phyloP scores from a whole-genome alignment of 1,139 yeast species.

The Arxiozyma telluris region DNA sequence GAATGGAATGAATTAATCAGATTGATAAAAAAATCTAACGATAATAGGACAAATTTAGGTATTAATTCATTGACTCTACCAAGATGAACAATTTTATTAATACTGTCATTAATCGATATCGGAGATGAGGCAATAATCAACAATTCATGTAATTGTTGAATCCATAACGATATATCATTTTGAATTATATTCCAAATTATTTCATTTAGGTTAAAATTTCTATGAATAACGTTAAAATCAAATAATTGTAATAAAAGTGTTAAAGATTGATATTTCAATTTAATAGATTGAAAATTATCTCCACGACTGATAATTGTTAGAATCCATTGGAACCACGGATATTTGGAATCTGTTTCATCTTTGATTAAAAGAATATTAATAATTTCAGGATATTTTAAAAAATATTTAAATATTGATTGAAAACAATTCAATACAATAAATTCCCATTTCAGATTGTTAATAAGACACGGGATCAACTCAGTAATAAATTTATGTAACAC shows the following conservation, averaged over 20 bases:
- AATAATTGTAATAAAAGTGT: not conserved
- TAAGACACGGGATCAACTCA: not conserved
- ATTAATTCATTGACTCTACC: not conserved
- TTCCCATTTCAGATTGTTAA: not conserved
- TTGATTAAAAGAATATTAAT: not conserved
- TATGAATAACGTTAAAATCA: not conserved
- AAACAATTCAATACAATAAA: not conserved
- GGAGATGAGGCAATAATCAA: not conserved
- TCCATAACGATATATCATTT: not conserved
- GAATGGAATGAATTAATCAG: slow-evolving; percentile 17
- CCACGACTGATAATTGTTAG: not conserved
- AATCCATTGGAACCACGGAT: not conserved
- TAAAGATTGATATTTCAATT: not conserved
- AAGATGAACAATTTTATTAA: not conserved
- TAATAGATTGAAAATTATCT: not conserved
- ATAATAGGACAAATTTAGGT: not conserved
- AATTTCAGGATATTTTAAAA: not conserved
- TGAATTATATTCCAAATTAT: not conserved
- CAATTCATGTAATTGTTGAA: not conserved
- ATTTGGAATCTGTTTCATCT: not conserved
- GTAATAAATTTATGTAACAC: not conserved
- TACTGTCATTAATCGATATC: not conserved
- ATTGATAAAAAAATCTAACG: not conserved
- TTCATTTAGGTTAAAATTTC: not conserved
- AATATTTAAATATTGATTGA: not conserved